Conservation (phyloP, 2,329 filamentous ascomycete species). For the Colletotrichum cereale region DNA sequence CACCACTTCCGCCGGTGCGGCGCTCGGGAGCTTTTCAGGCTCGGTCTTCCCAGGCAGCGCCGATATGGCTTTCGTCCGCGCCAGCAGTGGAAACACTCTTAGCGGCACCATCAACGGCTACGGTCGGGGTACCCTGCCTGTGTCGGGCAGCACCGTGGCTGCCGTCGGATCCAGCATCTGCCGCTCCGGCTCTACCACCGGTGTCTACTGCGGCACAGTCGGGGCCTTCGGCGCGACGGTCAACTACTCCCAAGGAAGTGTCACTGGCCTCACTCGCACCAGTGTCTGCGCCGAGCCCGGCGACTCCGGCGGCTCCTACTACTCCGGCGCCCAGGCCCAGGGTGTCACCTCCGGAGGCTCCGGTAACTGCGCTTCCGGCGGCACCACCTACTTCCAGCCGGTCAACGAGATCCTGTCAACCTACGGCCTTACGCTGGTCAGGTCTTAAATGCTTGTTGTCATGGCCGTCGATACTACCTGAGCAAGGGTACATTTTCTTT, state of each 20-base stretch:
- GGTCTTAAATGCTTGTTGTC: conserved; percentile 35
- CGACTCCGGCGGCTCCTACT: conserved; percentile 56
- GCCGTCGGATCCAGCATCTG: conserved; percentile 53
- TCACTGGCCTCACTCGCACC: conserved; percentile 56
- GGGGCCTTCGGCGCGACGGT: conserved; percentile 51
- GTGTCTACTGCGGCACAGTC: conserved; percentile 54
- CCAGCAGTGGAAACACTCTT: conserved; percentile 50
- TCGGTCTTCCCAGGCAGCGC: conserved; percentile 55
- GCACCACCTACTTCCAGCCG: conserved; percentile 56
- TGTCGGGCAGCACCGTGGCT: conserved; percentile 54
- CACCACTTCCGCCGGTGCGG: conserved; percentile 48
- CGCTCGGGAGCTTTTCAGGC: conserved; percentile 52
- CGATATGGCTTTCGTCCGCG: conserved; percentile 54
- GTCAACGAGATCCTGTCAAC: conserved; percentile 56
- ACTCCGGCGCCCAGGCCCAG: conserved; percentile 56
- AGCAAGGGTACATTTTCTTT: conserved; percentile 3
- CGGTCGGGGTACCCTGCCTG: conserved; percentile 47
- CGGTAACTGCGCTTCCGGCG: conserved; percentile 53
- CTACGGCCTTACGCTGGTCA: conserved; percentile 50
- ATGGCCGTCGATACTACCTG: conserved; percentile 4
- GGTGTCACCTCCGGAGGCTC: conserved; percentile 57
- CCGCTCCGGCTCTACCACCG: conserved; percentile 57
- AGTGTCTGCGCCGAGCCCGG: conserved; percentile 57
- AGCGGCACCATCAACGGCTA: conserved; percentile 52
- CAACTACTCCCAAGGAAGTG: conserved; percentile 53